Evolutionary conservation across 805 yeast genomes (phyloP), one percentile per base, ranked within the genome.

Genomic region (Kodamaea laetipori): DNA sequence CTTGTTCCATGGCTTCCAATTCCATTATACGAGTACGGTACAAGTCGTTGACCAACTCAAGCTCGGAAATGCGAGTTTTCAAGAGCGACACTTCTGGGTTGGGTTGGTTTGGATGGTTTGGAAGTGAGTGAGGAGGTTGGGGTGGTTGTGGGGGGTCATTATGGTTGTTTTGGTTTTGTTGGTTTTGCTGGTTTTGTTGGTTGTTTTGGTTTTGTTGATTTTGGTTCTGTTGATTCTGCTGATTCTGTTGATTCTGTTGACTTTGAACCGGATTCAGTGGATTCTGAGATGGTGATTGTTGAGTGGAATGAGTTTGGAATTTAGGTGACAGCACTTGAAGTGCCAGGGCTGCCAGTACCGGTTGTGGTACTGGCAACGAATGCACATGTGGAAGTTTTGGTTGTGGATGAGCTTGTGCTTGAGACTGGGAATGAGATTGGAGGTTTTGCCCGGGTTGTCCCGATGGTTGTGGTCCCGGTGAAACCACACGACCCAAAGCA

Each of bases 31-130:
- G 78, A 5, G 92, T 79, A 53, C 87, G 79, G 69, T 89, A 87
- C 46, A 92, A 68, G 59, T 90, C 97, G 55, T 90, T 90, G 31
- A 92, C 96, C 33, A 90, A 72, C 61, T 92, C 98, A 48, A 92
- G 74, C 61, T 92, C 98, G 9, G 86, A 80, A 16, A 90, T 87
- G 46, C 95, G 74, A 0, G 96, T 87, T 50, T 80, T 79, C 49
- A 90, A 66, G 18, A 64, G 54, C 18, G 72, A 67, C 10, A 63
- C 53, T 50, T 68, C 73, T 7, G 31, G 32, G 24, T 32, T 23
- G 3, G 36, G 30, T 13, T 37, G 45, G 38, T 8, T 21, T 23
- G 25, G 18, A 5, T 12, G 15, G 30, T 25, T 35, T 27, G 31
- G 34, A 8, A 7, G 34, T 6, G 19, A n/a, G 13, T 30, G 17